Evolutionary conservation across 129 eudicot species (phyloP).

Genomic region (Heracleum sosnowskyi): DNA sequence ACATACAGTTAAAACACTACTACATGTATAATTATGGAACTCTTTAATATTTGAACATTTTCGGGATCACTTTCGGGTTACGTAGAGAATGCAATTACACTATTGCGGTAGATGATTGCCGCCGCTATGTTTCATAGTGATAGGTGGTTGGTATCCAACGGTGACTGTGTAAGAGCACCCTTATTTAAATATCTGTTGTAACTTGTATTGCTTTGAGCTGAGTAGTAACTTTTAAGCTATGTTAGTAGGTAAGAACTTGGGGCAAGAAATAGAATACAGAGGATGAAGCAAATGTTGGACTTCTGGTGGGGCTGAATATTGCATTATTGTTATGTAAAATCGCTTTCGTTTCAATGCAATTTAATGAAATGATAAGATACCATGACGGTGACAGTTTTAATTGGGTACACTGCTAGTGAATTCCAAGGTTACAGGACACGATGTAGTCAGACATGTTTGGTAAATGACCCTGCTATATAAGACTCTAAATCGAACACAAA

Average conservation of each 20-base stretch:
- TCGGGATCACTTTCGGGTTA: too few species aligned
- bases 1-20: not conserved
- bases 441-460: not conserved
- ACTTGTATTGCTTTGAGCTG: not conserved
- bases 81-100: too few species aligned
- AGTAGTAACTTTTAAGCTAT: not conserved
- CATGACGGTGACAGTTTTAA: not conserved
- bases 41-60: not conserved
- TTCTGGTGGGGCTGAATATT: not conserved
- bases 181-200: too few species aligned
- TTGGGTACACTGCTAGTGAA: not conserved
- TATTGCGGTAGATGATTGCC: too few species aligned
- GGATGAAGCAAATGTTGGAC: not conserved
- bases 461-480: not conserved
- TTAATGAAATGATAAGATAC: not conserved
- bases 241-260: not conserved
- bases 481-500: not conserved
- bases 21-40: not conserved
- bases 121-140: too few species aligned
- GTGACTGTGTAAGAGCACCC: too few species aligned
- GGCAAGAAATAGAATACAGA: not conserved
- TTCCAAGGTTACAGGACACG: not conserved
- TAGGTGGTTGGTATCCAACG: too few species aligned
- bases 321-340: not conserved
- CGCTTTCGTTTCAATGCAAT: not conserved